Percentiles rank a stretch among this genome's conserved stretches.
phyloP scores from a whole-genome alignment of 345 rosid genomes.

The Bruguiera gymnorhiza region DNA sequence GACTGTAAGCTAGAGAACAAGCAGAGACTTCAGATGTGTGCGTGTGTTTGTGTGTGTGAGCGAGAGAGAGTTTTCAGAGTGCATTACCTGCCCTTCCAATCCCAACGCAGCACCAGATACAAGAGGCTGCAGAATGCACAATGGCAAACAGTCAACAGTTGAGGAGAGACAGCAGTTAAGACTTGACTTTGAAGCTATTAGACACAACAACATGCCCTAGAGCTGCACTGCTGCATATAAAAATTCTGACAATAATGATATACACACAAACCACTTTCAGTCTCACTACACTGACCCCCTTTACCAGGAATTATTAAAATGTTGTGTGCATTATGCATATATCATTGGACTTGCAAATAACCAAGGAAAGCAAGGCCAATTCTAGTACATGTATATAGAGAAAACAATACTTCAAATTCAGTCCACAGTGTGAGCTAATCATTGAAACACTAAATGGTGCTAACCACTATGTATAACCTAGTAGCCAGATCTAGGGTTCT shows the following conservation, averaged over 20 bases:
- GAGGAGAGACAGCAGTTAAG: not conserved
- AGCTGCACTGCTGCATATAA: not conserved
- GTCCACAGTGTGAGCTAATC: not conserved
- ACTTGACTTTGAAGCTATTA: not conserved
- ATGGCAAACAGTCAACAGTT: constrained; percentile 17
- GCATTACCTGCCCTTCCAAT: constrained; percentile 84
- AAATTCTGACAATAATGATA: not conserved
- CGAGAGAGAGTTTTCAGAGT: not conserved
- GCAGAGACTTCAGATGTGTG: not conserved
- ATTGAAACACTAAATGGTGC: not conserved
- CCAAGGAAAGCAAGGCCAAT: no score
- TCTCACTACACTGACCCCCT: not conserved
- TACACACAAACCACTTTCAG: no score
- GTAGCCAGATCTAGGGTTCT: no score
- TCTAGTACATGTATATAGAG: no score
- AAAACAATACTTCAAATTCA: not conserved
- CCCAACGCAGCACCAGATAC: constrained; percentile 99
- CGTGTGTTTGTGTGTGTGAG: not conserved
- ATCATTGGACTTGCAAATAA: no score
- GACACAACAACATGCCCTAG: not conserved
- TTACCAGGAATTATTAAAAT: not conserved
- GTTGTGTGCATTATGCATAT: no score
- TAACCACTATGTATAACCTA: no score
- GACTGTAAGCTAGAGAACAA: constrained; percentile 50
- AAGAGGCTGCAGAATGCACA: constrained; percentile 60